Evolutionary conservation across 768 basidiomycete genomes (phyloP).

Genomic region (Ramaria rubella): DNA sequence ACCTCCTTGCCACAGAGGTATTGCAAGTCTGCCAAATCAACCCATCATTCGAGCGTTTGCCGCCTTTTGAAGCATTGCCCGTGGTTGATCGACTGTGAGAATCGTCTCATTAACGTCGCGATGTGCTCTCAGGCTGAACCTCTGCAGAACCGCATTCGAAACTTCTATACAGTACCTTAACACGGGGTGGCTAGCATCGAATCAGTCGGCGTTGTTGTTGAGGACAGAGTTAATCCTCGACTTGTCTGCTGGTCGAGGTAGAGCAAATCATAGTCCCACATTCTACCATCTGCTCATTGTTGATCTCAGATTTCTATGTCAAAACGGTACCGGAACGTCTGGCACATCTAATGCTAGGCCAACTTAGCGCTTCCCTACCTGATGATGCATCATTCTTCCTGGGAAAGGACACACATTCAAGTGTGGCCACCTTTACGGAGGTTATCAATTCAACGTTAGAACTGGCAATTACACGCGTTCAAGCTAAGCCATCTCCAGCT

Average conservation of each 20-base stretch:
- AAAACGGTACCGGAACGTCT: conserved; percentile 1
- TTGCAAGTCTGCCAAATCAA: neutral
- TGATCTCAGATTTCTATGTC: conserved; percentile 1
- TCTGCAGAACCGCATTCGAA: conserved; percentile 4
- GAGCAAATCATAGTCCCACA: neutral
- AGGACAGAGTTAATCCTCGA: conserved; percentile 4
- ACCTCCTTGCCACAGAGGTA: neutral
- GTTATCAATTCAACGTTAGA: neutral
- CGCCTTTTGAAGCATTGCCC: neutral
- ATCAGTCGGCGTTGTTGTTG: neutral
- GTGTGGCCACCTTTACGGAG: neutral
- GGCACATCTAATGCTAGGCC: conserved; percentile 1
- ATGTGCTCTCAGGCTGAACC: neutral
- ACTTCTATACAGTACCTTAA: conserved; percentile 2
- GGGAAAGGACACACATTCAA: neutral
- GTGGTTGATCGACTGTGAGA: neutral
- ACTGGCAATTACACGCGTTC: neutral
- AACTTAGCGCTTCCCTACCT: neutral
- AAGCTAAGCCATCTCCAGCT: neutral
- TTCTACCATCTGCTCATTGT: neutral
- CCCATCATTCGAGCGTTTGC: neutral
- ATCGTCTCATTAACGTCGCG: neutral
- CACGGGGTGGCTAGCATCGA: conserved; percentile 1
- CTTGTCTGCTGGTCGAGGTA: neutral
- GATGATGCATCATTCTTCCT: neutral